These are phyloP conservation scores for Dichotomocladium elegans DNA, from an alignment of 371 early-diverging fungal species.

Conservation along the genomic window DNA sequence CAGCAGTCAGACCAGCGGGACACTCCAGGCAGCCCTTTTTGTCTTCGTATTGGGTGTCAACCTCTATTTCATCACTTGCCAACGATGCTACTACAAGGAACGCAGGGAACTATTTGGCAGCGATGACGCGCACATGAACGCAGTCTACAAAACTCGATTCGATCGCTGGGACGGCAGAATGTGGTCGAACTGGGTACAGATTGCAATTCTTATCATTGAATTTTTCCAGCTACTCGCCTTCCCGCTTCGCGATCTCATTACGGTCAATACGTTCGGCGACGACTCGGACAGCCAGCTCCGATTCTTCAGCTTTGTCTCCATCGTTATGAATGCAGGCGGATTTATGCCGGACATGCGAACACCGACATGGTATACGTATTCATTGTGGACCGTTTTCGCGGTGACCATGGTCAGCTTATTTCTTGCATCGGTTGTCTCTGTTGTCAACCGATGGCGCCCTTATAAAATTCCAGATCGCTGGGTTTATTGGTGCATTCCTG, in stretches of 20 bases:
- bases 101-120: conserved; percentile 37
- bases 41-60: conserved; percentile 52
- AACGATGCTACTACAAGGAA: conserved; percentile 47
- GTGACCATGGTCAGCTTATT: conserved; percentile 21
- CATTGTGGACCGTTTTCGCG: conserved; percentile 43
- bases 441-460: conserved; percentile 35
- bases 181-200: conserved; percentile 57
- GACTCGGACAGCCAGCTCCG: conserved; percentile 6
- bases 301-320: conserved; percentile 22
- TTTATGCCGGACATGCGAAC: conserved; percentile 50
- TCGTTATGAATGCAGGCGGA: conserved; percentile 40
- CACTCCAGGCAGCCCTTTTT: conserved; percentile 47
- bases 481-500: conserved; percentile 57
- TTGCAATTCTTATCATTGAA: conserved; percentile 55
- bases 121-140: conserved; percentile 38
- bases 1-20: conserved; percentile 13
- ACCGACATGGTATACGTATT: conserved; percentile 48
- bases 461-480: conserved; percentile 47
- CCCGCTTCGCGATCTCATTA: conserved; percentile 51
- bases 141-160: conserved; percentile 38
- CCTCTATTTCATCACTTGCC: conserved; percentile 46
- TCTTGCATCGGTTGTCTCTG: conserved; percentile 28
- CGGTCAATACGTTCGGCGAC: conserved; percentile 22
- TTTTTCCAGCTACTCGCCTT: conserved; percentile 57
- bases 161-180: conserved; percentile 35